Evolutionary conservation across 495 filamentous ascomycete species (phyloP).

Genomic region (Venustampulla echinocandica): DNA sequence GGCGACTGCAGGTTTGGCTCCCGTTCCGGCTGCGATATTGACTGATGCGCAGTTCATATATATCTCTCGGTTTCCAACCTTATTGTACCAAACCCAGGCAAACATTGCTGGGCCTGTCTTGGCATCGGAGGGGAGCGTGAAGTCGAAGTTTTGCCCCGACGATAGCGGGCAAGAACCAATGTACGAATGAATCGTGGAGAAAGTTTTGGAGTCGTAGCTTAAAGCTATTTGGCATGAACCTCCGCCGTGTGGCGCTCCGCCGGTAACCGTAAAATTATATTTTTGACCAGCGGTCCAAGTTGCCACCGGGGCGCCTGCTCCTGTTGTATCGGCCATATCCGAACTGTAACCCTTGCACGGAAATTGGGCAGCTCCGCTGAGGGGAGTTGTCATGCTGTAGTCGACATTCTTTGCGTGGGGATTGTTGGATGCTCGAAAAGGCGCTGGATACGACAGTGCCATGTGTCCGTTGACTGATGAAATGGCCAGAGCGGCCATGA

Average conservation of each 20-base stretch:
- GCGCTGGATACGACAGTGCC: slow-evolving; percentile 47
- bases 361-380: slow-evolving; percentile 40
- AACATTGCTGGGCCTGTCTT: slow-evolving; percentile 52
- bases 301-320: slow-evolving; percentile 35
- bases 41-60: slow-evolving; percentile 61
- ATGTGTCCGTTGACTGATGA: slow-evolving; percentile 45
- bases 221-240: slow-evolving; percentile 58
- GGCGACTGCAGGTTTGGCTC: slow-evolving; percentile 22
- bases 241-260: slow-evolving; percentile 51
- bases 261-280: slow-evolving; percentile 50
- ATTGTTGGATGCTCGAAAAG: slow-evolving; percentile 47
- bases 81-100: slow-evolving; percentile 54
- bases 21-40: slow-evolving; percentile 36
- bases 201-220: slow-evolving; percentile 52
- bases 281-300: slow-evolving; percentile 46
- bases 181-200: slow-evolving; percentile 57
- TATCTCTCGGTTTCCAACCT: slow-evolving; percentile 57
- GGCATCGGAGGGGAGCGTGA: slow-evolving; percentile 54
- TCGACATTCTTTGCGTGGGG: slow-evolving; percentile 37
- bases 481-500: slow-evolving; percentile 27
- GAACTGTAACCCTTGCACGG: slow-evolving; percentile 62
- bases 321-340: slow-evolving; percentile 34
- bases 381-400: slow-evolving; percentile 48
- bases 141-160: slow-evolving; percentile 41
- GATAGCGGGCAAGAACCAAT: slow-evolving; percentile 50